Conservation (phyloP, 106 monocot species). For the Dendrobium officinale region DNA sequence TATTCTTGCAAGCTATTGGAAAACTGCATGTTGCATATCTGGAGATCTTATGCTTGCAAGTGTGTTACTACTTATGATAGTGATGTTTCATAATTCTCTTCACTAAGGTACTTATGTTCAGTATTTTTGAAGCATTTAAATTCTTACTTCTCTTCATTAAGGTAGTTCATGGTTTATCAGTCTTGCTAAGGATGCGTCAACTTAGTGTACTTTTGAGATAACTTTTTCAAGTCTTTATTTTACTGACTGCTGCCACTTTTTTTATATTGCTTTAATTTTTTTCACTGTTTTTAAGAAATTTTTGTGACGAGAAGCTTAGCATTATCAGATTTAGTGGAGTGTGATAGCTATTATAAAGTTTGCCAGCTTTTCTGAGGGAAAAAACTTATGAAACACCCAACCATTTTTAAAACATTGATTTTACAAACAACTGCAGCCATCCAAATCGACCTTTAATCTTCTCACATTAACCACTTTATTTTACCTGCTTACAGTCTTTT, state of each 20-base stretch:
- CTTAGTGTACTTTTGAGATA: too few species aligned
- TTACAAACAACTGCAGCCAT: neutral
- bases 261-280: too few species aligned
- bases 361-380: too few species aligned
- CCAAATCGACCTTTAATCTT: neutral
- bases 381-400: too few species aligned
- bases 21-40: neutral
- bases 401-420: neutral
- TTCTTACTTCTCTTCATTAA: neutral
- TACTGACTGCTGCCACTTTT: too few species aligned
- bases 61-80: neutral
- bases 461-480: neutral
- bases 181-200: neutral
- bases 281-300: too few species aligned
- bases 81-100: neutral
- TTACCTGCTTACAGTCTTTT: neutral
- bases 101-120: conserved; percentile 6
- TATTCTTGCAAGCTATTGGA: neutral
- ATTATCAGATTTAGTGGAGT: too few species aligned
- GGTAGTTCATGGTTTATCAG: neutral
- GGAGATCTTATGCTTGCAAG: neutral
- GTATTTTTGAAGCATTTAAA: neutral
- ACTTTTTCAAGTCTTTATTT: too few species aligned
- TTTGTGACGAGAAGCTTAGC: too few species aligned
- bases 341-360: too few species aligned